phyloP scores from a whole-genome alignment of 768 basidiomycete genomes.

The Leucocoprinus leucothites region DNA sequence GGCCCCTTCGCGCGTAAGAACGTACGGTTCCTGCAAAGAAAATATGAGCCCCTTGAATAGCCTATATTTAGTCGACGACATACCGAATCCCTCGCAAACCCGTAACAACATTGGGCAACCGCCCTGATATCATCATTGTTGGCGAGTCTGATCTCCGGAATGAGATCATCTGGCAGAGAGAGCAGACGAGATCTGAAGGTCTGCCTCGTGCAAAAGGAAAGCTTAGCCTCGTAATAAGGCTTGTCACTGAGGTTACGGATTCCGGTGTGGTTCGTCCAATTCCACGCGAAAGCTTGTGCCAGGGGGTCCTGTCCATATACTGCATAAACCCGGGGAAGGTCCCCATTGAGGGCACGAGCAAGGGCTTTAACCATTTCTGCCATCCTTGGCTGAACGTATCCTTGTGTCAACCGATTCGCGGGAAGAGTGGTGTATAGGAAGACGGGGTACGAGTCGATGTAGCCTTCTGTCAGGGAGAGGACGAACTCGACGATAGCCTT shows the following conservation, averaged over 20 bases:
- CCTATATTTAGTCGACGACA: constrained; percentile 19
- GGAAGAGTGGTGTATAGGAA: constrained; percentile 56
- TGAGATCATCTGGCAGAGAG: constrained; percentile 19
- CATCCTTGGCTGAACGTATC: constrained; percentile 39
- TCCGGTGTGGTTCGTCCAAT: constrained; percentile 48
- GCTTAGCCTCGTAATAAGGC: constrained; percentile 62
- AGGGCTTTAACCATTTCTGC: constrained; percentile 38
- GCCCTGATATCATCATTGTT: constrained; percentile 28
- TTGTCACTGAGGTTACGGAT: constrained; percentile 27
- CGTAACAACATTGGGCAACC: constrained; percentile 47
- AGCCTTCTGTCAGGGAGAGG: constrained; percentile 54
- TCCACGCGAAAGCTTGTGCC: constrained; percentile 38
- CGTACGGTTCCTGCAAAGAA: constrained; percentile 50
- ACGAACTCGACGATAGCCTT: constrained; percentile 43
- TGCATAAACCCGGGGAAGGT: constrained; percentile 54
- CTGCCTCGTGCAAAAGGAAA: constrained; percentile 49
- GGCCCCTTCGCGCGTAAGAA: constrained; percentile 39
- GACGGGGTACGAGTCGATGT: constrained; percentile 59
- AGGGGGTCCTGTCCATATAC: constrained; percentile 57
- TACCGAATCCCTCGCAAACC: constrained; percentile 60
- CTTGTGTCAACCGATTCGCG: constrained; percentile 31
- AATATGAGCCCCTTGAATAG: constrained; percentile 5
- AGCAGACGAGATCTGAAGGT: constrained; percentile 29
- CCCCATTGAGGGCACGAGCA: constrained; percentile 13
- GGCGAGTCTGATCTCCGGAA: constrained; percentile 44